Evolutionary conservation across 768 basidiomycete genomes (phyloP).

Genomic region (Termitomyces sp.): DNA sequence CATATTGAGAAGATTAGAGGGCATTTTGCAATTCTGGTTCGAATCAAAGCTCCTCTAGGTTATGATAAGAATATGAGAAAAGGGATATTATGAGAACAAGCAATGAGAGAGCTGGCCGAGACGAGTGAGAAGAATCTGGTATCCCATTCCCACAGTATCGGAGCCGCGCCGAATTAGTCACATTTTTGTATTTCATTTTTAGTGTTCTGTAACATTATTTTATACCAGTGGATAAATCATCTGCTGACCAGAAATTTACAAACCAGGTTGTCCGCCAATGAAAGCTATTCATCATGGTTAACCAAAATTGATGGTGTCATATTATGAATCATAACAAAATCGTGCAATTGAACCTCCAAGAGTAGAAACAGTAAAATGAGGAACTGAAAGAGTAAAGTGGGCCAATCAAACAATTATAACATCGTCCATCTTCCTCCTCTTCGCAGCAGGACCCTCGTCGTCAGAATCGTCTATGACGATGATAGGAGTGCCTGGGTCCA

Average conservation of each 20-base stretch:
- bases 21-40: constrained; percentile 2
- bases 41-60: neutral
- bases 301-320: neutral
- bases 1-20: neutral
- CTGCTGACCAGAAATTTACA: neutral
- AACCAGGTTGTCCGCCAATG: too few species aligned
- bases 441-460: constrained; percentile 47
- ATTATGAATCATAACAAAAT: neutral
- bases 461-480: constrained; percentile 60
- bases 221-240: neutral
- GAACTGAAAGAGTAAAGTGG: neutral
- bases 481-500: constrained; percentile 45
- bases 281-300: neutral
- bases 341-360: neutral
- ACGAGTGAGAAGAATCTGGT: neutral
- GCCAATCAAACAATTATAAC: constrained; percentile 11
- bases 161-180: neutral
- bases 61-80: too few species aligned
- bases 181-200: neutral
- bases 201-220: too few species aligned
- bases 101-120: neutral
- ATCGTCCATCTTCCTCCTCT: constrained; percentile 48
- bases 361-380: neutral
- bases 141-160: neutral
- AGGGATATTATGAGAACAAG: neutral